Conservation (phyloP, 306 rosid species). For the Mimosa pudica region DNA sequence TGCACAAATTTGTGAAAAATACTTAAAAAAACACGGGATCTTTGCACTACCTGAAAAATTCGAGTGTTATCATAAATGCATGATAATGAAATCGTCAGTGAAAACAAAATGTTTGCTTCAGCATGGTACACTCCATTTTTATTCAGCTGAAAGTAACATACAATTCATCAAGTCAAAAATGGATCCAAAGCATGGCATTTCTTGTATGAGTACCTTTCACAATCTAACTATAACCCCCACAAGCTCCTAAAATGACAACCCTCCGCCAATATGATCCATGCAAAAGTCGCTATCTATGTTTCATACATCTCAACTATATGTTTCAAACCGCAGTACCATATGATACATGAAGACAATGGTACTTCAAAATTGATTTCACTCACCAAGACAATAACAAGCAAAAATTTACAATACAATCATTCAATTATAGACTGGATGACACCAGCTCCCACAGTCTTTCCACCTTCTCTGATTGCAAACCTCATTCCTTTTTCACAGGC, state of each 20-base stretch:
- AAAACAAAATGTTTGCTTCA: not conserved
- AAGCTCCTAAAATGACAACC: not conserved
- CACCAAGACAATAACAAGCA: not conserved
- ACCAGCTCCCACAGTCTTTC: constrained; percentile 46
- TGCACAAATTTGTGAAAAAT: not conserved
- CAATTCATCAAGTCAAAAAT: not conserved
- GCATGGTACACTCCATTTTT: not conserved
- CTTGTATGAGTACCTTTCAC: not conserved
- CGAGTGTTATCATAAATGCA: not conserved
- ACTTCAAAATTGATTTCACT: not conserved
- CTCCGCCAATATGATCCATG: not conserved
- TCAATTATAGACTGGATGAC: constrained; percentile 39
- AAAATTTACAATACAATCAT: constrained; percentile 13
- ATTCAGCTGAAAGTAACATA: not conserved
- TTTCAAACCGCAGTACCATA: not conserved
- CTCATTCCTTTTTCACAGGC: constrained; percentile 50
- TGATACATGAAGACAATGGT: not conserved
- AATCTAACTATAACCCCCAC: not conserved
- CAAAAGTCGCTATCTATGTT: not conserved
- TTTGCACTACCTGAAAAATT: not conserved
- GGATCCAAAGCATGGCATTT: not conserved
- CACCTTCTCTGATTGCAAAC: constrained; percentile 48
- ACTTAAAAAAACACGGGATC: not conserved
- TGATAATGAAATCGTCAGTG: not conserved
- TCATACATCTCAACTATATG: not conserved